phyloP scores from a whole-genome alignment of 768 basidiomycete genomes.

The Collybia sp. region DNA sequence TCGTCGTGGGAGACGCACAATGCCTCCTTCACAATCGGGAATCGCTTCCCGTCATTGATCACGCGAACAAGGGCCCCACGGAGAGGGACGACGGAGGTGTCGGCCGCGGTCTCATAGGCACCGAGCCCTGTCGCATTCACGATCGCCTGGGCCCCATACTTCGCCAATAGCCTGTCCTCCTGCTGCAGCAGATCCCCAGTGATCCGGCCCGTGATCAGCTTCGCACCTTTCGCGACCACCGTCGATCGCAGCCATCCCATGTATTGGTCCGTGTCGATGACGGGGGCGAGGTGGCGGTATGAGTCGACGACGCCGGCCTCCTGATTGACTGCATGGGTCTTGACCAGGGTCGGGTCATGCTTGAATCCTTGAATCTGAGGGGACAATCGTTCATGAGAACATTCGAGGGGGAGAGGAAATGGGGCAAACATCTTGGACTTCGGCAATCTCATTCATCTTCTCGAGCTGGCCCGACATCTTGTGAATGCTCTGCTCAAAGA shows the following conservation, averaged over 20 bases:
- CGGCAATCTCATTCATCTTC: slow-evolving; percentile 23
- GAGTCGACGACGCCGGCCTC: slow-evolving; percentile 27
- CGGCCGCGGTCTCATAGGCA: slow-evolving; percentile 23
- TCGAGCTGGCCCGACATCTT: slow-evolving; percentile 19
- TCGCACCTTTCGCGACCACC: slow-evolving; percentile 20
- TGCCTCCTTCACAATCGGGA: slow-evolving; percentile 27
- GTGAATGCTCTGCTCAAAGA: slow-evolving; percentile 23
- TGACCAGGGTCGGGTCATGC: slow-evolving; percentile 15
- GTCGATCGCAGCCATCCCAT: slow-evolving; percentile 26
- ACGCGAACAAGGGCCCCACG: slow-evolving; percentile 31
- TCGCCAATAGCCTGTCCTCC: slow-evolving; percentile 17
- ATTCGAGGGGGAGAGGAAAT: neutral
- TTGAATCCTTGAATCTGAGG: slow-evolving; percentile 20
- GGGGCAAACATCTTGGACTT: slow-evolving; percentile 3
- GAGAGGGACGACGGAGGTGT: slow-evolving; percentile 27
- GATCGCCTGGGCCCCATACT: slow-evolving; percentile 23
- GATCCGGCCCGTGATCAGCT: slow-evolving; percentile 21
- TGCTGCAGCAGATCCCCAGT: slow-evolving; percentile 23
- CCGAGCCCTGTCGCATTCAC: slow-evolving; percentile 32
- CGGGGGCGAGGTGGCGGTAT: slow-evolving; percentile 27
- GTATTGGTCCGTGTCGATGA: slow-evolving; percentile 30
- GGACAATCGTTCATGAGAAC: neutral
- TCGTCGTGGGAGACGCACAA: slow-evolving; percentile 27
- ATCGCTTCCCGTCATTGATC: slow-evolving; percentile 28
- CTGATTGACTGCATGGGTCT: slow-evolving; percentile 21